Conservation (phyloP, 2,329 filamentous ascomycete genomes). For the Claviceps maximensis region DNA sequence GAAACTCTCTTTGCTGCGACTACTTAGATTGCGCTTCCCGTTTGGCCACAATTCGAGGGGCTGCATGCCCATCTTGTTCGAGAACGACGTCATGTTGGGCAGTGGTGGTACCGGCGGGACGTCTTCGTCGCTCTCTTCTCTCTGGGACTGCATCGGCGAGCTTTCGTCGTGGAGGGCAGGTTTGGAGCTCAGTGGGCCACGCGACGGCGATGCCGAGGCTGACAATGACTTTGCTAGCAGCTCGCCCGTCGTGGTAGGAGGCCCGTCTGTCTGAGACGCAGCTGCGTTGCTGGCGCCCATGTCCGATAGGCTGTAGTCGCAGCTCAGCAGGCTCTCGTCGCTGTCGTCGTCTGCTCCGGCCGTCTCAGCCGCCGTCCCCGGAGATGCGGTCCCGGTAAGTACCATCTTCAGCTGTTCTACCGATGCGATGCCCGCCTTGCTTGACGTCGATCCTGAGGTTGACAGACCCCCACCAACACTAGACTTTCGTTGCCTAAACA, state of each 20-base stretch:
- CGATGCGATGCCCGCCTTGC: conserved; percentile 40
- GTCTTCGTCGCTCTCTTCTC: conserved; percentile 17
- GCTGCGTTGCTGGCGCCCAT: conserved; percentile 44
- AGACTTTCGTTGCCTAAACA: conserved; percentile 36
- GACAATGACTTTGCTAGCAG: conserved; percentile 20
- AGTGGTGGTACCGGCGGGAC: conserved; percentile 46
- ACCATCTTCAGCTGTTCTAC: conserved; percentile 53
- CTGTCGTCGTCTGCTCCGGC: conserved; percentile 34
- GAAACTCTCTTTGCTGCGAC: conserved; percentile 27
- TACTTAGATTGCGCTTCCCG: conserved; percentile 23
- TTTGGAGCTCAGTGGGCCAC: conserved; percentile 30
- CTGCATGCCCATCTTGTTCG: conserved; percentile 16
- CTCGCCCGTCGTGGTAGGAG: conserved; percentile 15
- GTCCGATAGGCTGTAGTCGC: conserved; percentile 55
- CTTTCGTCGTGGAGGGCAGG: conserved; percentile 18
- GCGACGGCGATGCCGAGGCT: conserved; percentile 19
- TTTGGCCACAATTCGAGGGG: not conserved
- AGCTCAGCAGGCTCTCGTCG: conserved; percentile 59
- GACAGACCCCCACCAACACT: conserved; percentile 41
- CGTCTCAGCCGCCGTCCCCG: conserved; percentile 25
- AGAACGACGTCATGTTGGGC: conserved; percentile 24
- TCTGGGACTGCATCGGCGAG: not conserved
- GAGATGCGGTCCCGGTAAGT: conserved; percentile 35
- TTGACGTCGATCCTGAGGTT: conserved; percentile 28
- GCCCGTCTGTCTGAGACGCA: conserved; percentile 10